Percentiles rank a stretch among this genome's conserved stretches.
Evolutionary conservation across 345 rosid genomes (phyloP).

Genomic region (Jatropha curcas): DNA sequence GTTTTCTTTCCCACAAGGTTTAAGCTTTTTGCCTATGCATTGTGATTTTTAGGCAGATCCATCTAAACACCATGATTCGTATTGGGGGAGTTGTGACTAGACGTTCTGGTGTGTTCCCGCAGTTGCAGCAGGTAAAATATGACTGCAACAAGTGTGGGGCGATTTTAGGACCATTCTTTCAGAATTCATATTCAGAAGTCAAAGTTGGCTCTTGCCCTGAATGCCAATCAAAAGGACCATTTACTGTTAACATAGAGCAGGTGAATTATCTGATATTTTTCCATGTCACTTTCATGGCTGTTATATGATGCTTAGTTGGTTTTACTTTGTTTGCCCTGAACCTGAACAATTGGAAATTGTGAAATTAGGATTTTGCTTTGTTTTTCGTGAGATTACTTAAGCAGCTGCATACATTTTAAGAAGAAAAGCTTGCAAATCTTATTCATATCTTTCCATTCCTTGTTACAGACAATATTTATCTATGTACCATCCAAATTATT

Average conservation of each 20-base stretch:
- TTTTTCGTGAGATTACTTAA: no score
- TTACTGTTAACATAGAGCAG: constrained; percentile 94
- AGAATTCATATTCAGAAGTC: constrained; percentile 96
- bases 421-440: no score
- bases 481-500: constrained; percentile 87
- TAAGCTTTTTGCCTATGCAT: constrained; percentile 14
- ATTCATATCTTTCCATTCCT: no score
- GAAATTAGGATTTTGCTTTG: no score
- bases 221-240: constrained; percentile 97
- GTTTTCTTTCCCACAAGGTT: neutral
- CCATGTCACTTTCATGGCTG: neutral
- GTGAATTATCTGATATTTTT: constrained; percentile 31
- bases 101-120: constrained; percentile 98
- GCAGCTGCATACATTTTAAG: no score
- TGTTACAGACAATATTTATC: constrained; percentile 84
- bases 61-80: constrained; percentile 95
- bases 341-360: no score
- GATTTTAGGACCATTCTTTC: constrained; percentile 88
- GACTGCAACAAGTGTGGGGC: constrained; percentile 97
- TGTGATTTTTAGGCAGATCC: constrained; percentile 72
- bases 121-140: constrained; percentile 95
- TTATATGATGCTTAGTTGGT: no score
- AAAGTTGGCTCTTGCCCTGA: constrained; percentile 99
- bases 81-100: constrained; percentile 98
- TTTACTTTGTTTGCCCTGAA: no score